phyloP scores from a whole-genome alignment of 768 basidiomycete species.

The Hygrophoropsis aurantiaca region DNA sequence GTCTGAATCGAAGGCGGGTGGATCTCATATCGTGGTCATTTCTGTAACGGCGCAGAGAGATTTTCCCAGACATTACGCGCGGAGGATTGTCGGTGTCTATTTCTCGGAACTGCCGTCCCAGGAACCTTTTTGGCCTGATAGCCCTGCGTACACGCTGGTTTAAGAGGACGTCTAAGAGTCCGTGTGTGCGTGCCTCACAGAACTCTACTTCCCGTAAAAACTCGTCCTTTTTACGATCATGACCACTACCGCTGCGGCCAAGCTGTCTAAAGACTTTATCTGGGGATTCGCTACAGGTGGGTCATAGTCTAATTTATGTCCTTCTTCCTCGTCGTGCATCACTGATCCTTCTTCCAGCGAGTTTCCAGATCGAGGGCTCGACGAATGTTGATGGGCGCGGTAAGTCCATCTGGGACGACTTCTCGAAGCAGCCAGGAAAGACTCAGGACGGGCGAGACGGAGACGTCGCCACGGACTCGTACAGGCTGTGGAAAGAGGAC shows the following conservation, averaged over 20 bases:
- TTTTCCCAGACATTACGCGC: slow-evolving; percentile 22
- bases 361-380: slow-evolving; percentile 77
- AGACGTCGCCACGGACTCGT: slow-evolving; percentile 72
- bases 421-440: slow-evolving; percentile 63
- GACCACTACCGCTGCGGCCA: slow-evolving; percentile 34
- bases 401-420: slow-evolving; percentile 76
- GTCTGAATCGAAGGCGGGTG: not conserved
- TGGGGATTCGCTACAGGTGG: slow-evolving; percentile 73
- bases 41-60: too few species aligned
- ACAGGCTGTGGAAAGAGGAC: slow-evolving; percentile 68
- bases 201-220: slow-evolving; percentile 25
- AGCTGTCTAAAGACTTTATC: slow-evolving; percentile 59
- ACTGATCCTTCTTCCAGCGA: slow-evolving; percentile 37
- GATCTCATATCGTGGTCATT: not conserved
- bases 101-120: slow-evolving; percentile 37
- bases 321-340: not conserved
- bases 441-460: slow-evolving; percentile 67
- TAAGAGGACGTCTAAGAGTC: slow-evolving; percentile 33
- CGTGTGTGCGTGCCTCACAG: slow-evolving; percentile 25
- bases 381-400: slow-evolving; percentile 58
- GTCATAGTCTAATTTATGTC: slow-evolving; percentile 13
- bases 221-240: slow-evolving; percentile 15
- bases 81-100: slow-evolving; percentile 49
- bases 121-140: slow-evolving; percentile 13
- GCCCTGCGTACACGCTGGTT: slow-evolving; percentile 35